A percentile compares a stretch with the other conserved stretches of the same genome.
Evolutionary conservation across 2,329 filamentous ascomycete genomes (phyloP).

Genomic region (Thelonectria rubi): DNA sequence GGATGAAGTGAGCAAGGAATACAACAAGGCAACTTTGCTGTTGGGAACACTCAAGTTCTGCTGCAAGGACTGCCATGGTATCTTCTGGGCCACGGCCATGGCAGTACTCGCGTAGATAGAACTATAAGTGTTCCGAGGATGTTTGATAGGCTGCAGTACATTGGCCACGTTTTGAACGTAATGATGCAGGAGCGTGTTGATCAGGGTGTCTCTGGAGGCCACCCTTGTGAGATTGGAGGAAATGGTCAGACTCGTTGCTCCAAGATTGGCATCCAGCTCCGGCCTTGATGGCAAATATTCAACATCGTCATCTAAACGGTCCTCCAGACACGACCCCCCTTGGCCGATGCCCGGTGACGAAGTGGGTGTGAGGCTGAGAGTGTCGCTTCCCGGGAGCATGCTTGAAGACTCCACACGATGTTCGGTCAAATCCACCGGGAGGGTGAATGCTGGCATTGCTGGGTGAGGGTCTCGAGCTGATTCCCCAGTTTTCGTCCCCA

Average conservation of each 20-base stretch:
- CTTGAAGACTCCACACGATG: neutral
- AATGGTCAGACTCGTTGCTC: neutral
- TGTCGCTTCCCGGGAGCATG: neutral
- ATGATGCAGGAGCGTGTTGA: conserved; percentile 11
- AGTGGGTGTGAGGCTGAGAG: neutral
- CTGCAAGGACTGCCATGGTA: neutral
- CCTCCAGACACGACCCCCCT: neutral
- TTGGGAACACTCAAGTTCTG: neutral
- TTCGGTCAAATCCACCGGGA: neutral
- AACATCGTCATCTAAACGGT: neutral
- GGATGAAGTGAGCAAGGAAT: conserved; percentile 21
- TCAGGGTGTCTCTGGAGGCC: conserved; percentile 1
- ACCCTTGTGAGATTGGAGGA: neutral
- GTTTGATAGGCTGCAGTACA: conserved; percentile 16
- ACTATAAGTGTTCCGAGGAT: conserved; percentile 18
- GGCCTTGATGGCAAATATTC: neutral
- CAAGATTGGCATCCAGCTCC: neutral
- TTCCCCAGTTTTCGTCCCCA: neutral
- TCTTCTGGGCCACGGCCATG: conserved; percentile 16
- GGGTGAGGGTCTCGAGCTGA: neutral
- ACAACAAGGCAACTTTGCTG: conserved; percentile 21
- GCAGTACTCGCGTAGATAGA: conserved; percentile 20
- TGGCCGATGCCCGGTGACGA: neutral
- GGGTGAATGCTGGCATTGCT: neutral
- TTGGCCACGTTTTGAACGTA: conserved; percentile 19